Evolutionary conservation across 306 rosid genomes (phyloP), one percentile per base, ranked within the genome.

Genomic region (Malus orientalis): DNA sequence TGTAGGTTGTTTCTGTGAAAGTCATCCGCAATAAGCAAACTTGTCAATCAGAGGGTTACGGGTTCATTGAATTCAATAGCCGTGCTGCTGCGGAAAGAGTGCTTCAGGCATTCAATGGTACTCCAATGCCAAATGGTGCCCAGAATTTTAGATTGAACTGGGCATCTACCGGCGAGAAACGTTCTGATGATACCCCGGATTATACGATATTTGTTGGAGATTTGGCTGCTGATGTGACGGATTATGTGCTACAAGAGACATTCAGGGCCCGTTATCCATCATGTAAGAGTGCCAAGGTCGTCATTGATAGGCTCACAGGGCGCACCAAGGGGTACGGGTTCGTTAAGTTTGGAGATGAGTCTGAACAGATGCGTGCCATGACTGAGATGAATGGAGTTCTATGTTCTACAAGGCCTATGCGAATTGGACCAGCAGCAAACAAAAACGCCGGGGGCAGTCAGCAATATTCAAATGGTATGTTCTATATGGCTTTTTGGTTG

Each of bases 291-390:
- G 97, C 97, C 1, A 95, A 92, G 79, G 98, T 95, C 78, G 98
- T 95, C 64, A 92, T 95, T n/a, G 98, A 95, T 60, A 86, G 97
- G 87, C 84, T 88, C 54, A 90, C 98, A 40, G 90, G 93, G 22
- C 88, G 98, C 20, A 84, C 93, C 23, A 92, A 95, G 81, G 98
- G 98, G 62, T 95, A 95, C 69, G 98, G 98, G 19, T 95, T 95
- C 75, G 98, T 95, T 6, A 92, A 87, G 83, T 95, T 95, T 61
- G 96, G 77, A 13, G 97, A 95, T 78, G 98, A 95, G 80, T 69
- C 80, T 76, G 98, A 95, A 64, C 98, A 95, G 67, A 11, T 86
- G 16, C 86, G 92, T 75, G 97, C 97, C 11, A 86, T 95, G 97
- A 77, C 90, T 55, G 98, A 95, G 97, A 95, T 95, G 98, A 96